Percentiles rank a stretch among this genome's conserved stretches.
These are phyloP conservation scores for Trichomonascaceae sp. DNA, from an alignment of 1,139 yeast genomes.

Conservation along the genomic window DNA sequence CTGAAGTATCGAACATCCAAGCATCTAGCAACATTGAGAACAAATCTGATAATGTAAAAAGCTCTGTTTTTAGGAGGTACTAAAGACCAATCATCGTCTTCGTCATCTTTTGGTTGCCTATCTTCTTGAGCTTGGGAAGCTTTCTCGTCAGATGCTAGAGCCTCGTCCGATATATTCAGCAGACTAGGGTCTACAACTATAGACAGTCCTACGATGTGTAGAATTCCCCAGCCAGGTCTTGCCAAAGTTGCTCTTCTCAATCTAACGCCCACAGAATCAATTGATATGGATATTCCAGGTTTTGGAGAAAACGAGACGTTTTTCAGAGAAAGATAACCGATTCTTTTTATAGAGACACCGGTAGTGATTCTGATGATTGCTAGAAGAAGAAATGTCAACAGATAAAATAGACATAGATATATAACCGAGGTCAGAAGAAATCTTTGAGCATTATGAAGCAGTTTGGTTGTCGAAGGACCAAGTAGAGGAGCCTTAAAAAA, in stretches of 20 bases:
- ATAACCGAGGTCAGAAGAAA: constrained; percentile 21
- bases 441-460: constrained; percentile 15
- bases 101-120: constrained; percentile 9
- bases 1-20: constrained; percentile 26
- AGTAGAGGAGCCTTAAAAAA: constrained; percentile 2
- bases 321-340: constrained; percentile 37
- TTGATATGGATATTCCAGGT: constrained; percentile 32
- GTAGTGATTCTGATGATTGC: constrained; percentile 37
- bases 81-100: constrained; percentile 18
- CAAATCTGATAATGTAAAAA: constrained; percentile 23
- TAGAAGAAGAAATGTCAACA: constrained; percentile 32
- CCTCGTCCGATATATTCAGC: constrained; percentile 9
- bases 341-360: constrained; percentile 38
- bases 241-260: constrained; percentile 39
- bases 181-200: constrained; percentile 27
- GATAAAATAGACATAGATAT: constrained; percentile 25
- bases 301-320: constrained; percentile 32
- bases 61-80: constrained; percentile 22
- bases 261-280: constrained; percentile 32
- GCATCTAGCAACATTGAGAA: constrained; percentile 25
- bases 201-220: constrained; percentile 28
- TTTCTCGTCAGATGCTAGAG: not conserved
- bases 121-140: constrained; percentile 1
- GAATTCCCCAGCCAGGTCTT: constrained; percentile 34
- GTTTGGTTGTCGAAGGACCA: constrained; percentile 5